phyloP scores from a whole-genome alignment of 129 eudicot species.

The Glebionis coronaria region DNA sequence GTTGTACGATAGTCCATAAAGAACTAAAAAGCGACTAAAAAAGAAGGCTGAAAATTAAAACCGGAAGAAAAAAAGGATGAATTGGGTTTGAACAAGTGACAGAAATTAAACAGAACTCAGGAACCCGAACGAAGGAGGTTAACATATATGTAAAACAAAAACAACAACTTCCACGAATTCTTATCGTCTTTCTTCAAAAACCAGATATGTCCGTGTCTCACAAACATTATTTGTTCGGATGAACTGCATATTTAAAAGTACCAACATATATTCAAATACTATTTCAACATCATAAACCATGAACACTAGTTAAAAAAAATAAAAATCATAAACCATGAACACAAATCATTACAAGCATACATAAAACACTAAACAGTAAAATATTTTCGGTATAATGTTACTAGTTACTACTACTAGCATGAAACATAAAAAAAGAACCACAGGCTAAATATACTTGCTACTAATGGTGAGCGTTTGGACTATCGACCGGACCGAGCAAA shows the following conservation, averaged over 20 bases:
- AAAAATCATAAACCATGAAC: neutral
- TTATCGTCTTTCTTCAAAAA: conserved; percentile 49
- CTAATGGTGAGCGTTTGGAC: no score
- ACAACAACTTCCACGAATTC: conserved; percentile 44
- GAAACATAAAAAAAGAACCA: neutral
- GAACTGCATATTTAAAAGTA: conserved; percentile 38
- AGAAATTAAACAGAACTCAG: conserved; percentile 30
- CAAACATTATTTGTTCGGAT: conserved; percentile 40
- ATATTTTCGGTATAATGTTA: neutral
- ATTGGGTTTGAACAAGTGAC: conserved; percentile 1
- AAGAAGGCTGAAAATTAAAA: conserved; percentile 1
- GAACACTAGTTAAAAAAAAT: no score
- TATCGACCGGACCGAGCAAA: no score
- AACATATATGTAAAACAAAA: conserved; percentile 46
- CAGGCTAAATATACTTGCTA: no score
- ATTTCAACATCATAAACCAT: neutral
- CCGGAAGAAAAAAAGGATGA: neutral
- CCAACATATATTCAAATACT: neutral
- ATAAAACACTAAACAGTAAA: neutral
- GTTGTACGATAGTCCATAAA: conserved; percentile 22
- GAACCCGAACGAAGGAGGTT: conserved; percentile 48
- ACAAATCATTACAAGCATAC: neutral
- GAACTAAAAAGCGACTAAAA: neutral
- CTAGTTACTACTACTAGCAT: neutral
- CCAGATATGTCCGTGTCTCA: conserved; percentile 39